Conservation (phyloP, 2,329 filamentous ascomycete species). For the Mariannaea elegans region DNA sequence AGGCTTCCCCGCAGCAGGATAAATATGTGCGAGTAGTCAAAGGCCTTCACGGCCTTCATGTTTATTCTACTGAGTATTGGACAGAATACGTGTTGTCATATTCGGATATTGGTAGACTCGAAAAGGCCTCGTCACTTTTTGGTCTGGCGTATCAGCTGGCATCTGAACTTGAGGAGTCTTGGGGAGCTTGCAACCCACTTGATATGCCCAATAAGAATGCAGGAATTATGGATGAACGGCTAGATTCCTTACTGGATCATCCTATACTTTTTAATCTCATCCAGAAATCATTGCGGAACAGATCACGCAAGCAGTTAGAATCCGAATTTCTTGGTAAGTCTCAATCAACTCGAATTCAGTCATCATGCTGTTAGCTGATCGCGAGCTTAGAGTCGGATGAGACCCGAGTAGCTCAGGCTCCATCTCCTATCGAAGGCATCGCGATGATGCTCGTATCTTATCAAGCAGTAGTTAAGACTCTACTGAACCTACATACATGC, state of each 20-base stretch:
- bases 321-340: slow-evolving; percentile 1
- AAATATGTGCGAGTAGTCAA: not conserved
- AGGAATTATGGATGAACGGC: not conserved
- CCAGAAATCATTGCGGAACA: not conserved
- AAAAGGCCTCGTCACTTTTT: not conserved
- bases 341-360: no score
- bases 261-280: not conserved
- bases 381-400: no score
- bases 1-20: not conserved
- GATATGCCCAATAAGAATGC: rapidly evolving
- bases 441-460: no score
- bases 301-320: slow-evolving; percentile 13
- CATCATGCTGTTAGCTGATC: no score
- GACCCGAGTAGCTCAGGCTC: no score
- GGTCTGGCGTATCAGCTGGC: slow-evolving; percentile 4
- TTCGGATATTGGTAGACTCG: not conserved
- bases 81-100: slow-evolving; percentile 17
- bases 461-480: not conserved
- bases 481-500: not conserved
- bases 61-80: slow-evolving; percentile 30
- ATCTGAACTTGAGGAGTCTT: not conserved
- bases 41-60: slow-evolving; percentile 20
- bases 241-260: not conserved
- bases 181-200: rapidly evolving
- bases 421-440: no score